Percentiles rank a stretch among this genome's conserved stretches.
Conservation (phyloP, 139 green algal genomes). For the Chlorella sp. region DNA sequence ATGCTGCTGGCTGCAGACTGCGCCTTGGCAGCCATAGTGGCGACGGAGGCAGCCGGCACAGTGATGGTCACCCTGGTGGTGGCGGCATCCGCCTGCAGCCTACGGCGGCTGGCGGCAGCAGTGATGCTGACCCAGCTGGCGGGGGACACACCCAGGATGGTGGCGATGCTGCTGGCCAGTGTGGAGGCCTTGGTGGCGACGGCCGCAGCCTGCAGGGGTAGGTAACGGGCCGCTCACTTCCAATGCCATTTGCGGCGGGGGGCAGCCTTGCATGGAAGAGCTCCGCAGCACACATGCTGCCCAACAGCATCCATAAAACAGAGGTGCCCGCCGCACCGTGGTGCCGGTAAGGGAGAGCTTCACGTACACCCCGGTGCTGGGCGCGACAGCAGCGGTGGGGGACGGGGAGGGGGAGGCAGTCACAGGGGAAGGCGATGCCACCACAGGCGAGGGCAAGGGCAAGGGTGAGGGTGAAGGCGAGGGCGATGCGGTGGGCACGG, state of each 20-base stretch:
- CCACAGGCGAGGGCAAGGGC: not conserved
- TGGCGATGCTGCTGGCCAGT: not conserved
- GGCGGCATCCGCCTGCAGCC: not conserved
- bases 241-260: no score
- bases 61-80: not conserved
- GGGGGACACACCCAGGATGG: not conserved
- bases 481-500: not conserved
- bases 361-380: not conserved
- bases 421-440: not conserved
- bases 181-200: not conserved
- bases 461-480: not conserved
- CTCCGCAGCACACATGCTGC: no score
- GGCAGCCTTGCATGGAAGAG: no score
- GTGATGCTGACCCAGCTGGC: not conserved
- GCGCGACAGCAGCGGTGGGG: no score
- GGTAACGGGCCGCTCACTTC: no score
- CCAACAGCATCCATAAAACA: no score
- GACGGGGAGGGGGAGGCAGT: not conserved
- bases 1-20: not conserved
- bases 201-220: not conserved
- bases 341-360: no score
- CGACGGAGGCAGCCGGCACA: not conserved
- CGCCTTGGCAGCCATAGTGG: not conserved
- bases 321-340: no score
- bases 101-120: not conserved